Evolutionary conservation across 176 grass and related monocot genomes (phyloP).

Genomic region (Carex myosuroides): DNA sequence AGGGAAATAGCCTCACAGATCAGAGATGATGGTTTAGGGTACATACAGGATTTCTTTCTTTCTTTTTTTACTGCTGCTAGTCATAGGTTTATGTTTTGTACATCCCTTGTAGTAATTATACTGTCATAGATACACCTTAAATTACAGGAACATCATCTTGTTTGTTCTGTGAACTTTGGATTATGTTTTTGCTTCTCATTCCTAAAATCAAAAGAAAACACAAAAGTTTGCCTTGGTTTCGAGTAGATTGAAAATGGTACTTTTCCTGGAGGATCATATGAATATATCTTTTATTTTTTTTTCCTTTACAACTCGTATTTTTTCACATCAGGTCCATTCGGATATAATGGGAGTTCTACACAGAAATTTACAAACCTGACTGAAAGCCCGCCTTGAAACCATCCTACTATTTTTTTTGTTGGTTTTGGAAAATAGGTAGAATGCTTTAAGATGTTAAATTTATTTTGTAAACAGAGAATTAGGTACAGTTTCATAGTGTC

Average conservation of each 20-base stretch:
- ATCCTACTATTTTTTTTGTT: neutral
- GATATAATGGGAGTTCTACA: neutral
- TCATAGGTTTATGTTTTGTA: slow-evolving; percentile 7
- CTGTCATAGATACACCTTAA: neutral
- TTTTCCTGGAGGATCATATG: neutral
- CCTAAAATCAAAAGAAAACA: neutral
- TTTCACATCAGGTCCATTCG: neutral
- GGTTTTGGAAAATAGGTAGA: no score
- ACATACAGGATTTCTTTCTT: slow-evolving; percentile 13
- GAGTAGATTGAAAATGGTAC: neutral
- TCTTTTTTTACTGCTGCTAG: neutral
- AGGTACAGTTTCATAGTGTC: no score
- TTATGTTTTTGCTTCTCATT: neutral
- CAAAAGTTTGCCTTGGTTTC: neutral
- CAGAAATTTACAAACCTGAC: neutral
- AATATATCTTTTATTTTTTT: neutral
- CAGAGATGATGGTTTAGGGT: slow-evolving; percentile 13
- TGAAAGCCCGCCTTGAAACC: no score
- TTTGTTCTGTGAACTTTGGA: neutral
- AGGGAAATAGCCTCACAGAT: slow-evolving; percentile 13
- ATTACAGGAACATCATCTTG: neutral
- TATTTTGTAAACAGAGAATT: no score
- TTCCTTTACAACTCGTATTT: neutral
- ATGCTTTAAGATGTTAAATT: no score
- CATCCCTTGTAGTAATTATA: slow-evolving; percentile 11